Conservation (phyloP, 345 rosid genomes). For the Eutrema yunnanense region DNA sequence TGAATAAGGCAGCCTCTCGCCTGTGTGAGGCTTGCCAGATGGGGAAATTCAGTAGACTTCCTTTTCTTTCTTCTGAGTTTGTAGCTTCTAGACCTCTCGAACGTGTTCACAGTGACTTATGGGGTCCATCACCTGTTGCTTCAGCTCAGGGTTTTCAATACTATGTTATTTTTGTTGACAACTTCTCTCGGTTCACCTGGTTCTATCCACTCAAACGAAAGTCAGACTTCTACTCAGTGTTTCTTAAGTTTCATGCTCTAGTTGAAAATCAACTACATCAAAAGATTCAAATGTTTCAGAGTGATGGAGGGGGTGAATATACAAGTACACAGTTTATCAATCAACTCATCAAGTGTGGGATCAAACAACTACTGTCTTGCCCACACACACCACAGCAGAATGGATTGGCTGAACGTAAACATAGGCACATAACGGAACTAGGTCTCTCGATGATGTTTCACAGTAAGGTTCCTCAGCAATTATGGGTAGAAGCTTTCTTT, state of each 20-base stretch:
- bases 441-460: background rate
- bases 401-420: background rate
- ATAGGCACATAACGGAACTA: background rate
- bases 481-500: background rate
- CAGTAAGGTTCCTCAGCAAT: rapidly evolving
- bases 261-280: background rate
- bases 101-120: background rate
- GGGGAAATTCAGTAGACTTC: background rate
- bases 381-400: background rate
- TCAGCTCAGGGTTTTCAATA: background rate
- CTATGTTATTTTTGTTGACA: background rate
- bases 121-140: background rate
- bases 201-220: background rate
- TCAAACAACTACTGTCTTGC: background rate
- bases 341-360: background rate
- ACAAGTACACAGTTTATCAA: background rate
- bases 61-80: background rate
- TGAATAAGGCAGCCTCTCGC: background rate
- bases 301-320: background rate
- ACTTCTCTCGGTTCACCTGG: background rate
- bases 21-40: background rate
- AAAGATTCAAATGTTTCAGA: background rate
- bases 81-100: background rate
- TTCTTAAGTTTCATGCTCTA: background rate
- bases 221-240: background rate